phyloP scores from a whole-genome alignment of 2,329 filamentous ascomycete genomes.

The Chaetomiaceae sp. region DNA sequence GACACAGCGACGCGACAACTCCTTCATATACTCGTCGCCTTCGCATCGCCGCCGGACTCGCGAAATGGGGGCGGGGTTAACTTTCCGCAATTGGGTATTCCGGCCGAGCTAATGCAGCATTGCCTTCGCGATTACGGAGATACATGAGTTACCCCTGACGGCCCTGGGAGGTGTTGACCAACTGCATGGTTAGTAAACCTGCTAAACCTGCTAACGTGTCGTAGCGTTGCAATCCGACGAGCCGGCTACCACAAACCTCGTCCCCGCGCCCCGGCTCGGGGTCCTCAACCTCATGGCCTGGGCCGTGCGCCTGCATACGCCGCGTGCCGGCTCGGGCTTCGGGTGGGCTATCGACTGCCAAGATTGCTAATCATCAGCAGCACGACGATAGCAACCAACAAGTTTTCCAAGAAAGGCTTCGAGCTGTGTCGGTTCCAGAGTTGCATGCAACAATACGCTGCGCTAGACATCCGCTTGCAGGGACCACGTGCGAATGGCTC shows the following conservation, averaged over 20 bases:
- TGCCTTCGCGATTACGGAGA: neutral
- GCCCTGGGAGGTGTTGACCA: neutral
- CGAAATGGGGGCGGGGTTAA: neutral
- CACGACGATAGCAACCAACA: neutral
- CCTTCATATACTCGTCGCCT: neutral
- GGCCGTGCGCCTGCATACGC: neutral
- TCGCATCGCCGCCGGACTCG: neutral
- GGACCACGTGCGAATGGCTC: neutral
- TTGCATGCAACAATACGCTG: neutral
- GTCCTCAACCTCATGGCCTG: no score
- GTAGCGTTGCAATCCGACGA: slow-evolving; percentile 9
- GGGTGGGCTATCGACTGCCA: slow-evolving; percentile 9
- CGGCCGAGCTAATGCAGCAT: slow-evolving; percentile 16
- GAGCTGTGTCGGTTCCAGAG: neutral
- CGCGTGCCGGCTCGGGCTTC: neutral
- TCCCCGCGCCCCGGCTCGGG: neutral
- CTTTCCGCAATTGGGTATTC: slow-evolving; percentile 8
- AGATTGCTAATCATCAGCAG: neutral
- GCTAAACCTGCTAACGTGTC: no score
- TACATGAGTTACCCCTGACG: neutral
- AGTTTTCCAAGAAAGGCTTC: neutral
- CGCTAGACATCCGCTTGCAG: neutral
- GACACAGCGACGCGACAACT: no score
- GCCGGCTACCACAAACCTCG: neutral
- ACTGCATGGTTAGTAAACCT: neutral